Evolutionary conservation across 164 flowering plant genomes (phyloP).

Genomic region (Vitis riparia): DNA sequence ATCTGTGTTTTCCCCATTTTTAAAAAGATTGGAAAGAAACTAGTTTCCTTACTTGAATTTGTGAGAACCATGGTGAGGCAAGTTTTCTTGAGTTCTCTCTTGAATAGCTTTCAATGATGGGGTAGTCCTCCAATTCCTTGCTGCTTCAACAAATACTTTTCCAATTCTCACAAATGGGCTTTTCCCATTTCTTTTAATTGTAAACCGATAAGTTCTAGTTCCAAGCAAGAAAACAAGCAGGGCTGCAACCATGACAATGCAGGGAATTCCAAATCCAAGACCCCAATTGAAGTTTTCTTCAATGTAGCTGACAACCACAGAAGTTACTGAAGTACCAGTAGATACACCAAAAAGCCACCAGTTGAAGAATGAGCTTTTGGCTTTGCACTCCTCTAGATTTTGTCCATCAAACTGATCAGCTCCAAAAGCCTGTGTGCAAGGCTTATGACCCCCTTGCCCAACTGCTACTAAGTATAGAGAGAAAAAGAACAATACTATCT

Average conservation of each 20-base stretch:
- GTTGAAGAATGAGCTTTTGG: no score
- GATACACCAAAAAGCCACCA: conserved; percentile 11
- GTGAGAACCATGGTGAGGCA: conserved; percentile 7
- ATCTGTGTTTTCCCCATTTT: no score
- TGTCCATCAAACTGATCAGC: no score
- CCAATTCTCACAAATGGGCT: conserved; percentile 16
- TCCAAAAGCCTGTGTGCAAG: no score
- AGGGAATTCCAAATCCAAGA: conserved; percentile 33
- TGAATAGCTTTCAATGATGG: neutral
- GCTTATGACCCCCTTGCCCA: no score
- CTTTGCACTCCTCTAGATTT: no score
- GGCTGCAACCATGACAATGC: conserved; percentile 18
- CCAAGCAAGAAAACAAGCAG: conserved; percentile 23
- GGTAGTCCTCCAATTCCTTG: conserved; percentile 13
- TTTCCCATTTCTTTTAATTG: conserved; percentile 1
- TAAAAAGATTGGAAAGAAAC: neutral
- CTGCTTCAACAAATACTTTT: conserved; percentile 12
- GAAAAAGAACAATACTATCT: conserved; percentile 11
- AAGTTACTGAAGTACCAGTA: neutral
- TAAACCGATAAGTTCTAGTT: conserved; percentile 16
- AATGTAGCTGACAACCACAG: conserved; percentile 13
- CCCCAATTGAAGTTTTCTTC: conserved; percentile 11
- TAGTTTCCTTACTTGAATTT: conserved; percentile 3
- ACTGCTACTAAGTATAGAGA: conserved; percentile 24
- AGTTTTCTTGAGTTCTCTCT: conserved; percentile 4